Percentiles rank a stretch among this genome's conserved stretches.
Evolutionary conservation across 2,329 filamentous ascomycete genomes (phyloP).

Genomic region (Tricladium varicosporioides): DNA sequence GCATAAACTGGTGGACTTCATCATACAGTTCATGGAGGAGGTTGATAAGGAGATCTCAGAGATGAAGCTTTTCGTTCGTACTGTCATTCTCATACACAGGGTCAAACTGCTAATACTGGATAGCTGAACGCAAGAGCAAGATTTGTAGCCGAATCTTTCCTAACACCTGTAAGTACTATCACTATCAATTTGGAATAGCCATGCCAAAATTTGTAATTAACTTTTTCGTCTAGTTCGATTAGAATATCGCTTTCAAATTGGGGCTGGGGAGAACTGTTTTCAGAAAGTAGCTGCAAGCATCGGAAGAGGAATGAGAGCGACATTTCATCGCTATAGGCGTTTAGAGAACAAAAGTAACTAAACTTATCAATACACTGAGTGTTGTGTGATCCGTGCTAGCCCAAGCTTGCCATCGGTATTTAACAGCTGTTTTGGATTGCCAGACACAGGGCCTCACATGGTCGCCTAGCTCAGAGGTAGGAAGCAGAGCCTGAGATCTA

Average conservation of each 20-base stretch:
- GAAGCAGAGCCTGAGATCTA: no score
- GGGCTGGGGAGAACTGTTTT: background rate
- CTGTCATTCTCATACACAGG: background rate
- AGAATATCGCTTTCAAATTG: slow-evolving; percentile 3
- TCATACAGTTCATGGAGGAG: slow-evolving; percentile 99
- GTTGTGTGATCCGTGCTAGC: no score
- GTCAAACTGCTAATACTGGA: slow-evolving; percentile 25
- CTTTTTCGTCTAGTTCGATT: slow-evolving; percentile 25
- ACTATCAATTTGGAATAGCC: background rate
- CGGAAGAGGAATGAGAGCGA: background rate
- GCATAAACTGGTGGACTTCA: slow-evolving; percentile 98
- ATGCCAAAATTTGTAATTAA: slow-evolving; percentile 1
- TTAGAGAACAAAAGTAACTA: no score
- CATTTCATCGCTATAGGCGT: no score
- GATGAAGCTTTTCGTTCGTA: slow-evolving; percentile 97
- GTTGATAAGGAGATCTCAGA: slow-evolving; percentile 99
- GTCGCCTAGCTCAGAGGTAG: no score
- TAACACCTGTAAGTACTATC: slow-evolving; percentile 71
- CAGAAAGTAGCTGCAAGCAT: background rate
- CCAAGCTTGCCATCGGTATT: no score
- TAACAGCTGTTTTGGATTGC: no score
- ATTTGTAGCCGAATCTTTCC: slow-evolving; percentile 97
- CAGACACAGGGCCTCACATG: no score
- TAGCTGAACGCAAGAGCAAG: slow-evolving; percentile 94
- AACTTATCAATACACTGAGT: no score